phyloP scores from a whole-genome alignment of 106 monocot species.

The Amphibolis antarctica region DNA sequence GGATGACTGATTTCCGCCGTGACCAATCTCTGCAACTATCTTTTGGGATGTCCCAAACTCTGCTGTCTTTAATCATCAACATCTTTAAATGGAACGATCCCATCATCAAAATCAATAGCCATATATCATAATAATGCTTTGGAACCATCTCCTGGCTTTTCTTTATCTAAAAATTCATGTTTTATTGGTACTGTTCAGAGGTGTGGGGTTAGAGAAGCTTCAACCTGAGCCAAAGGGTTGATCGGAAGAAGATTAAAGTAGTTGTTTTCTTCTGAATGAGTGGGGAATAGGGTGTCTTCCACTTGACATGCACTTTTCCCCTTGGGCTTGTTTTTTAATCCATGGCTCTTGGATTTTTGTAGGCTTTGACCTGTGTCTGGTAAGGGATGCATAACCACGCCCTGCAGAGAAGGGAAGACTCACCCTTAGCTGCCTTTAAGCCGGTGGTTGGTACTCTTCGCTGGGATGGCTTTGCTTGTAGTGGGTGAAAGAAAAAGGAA shows the following conservation, averaged over 20 bases:
- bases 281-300: conserved; percentile 7
- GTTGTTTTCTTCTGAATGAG: conserved; percentile 7
- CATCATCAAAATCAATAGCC: neutral
- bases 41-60: neutral
- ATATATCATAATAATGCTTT: neutral
- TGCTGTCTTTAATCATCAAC: neutral
- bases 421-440: neutral
- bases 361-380: conserved; percentile 2
- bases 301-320: neutral
- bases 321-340: neutral
- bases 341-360: neutral
- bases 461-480: neutral
- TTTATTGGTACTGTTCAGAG: neutral
- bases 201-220: conserved; percentile 2
- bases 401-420: too few relatives aligned
- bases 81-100: neutral
- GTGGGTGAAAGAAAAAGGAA: neutral
- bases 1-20: too few relatives aligned
- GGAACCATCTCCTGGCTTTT: neutral
- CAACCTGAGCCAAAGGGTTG: neutral
- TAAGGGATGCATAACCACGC: too few relatives aligned
- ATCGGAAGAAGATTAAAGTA: conserved; percentile 2
- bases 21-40: too few relatives aligned
- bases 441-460: neutral
- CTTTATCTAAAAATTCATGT: too few relatives aligned